phyloP scores from a whole-genome alignment of 2,329 filamentous ascomycete species.

The Phyllosticta capitalensis region DNA sequence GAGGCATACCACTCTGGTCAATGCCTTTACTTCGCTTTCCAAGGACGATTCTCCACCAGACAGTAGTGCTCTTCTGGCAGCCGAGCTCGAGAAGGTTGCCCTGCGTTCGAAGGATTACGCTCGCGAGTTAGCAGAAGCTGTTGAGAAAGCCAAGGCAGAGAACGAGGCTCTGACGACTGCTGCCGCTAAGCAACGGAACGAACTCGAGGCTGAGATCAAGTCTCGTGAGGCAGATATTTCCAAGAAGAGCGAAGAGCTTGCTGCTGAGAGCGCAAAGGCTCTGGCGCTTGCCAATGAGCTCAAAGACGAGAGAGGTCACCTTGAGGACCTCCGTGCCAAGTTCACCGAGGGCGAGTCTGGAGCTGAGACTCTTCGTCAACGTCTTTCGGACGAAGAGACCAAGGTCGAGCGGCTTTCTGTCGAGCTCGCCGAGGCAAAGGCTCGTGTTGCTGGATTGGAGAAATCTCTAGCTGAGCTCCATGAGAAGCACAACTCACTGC shows the following conservation, averaged over 20 bases:
- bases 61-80: conserved; percentile 29
- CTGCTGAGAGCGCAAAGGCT: conserved; percentile 38
- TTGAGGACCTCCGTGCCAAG: conserved; percentile 58
- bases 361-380: conserved; percentile 66
- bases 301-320: conserved; percentile 58
- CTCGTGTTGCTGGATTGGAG: conserved; percentile 65
- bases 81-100: conserved; percentile 37
- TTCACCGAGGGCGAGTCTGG: conserved; percentile 78
- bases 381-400: conserved; percentile 65
- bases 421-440: conserved; percentile 64
- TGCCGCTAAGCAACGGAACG: conserved; percentile 31
- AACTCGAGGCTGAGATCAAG: conserved; percentile 27
- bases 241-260: conserved; percentile 34
- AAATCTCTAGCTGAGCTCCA: conserved; percentile 63
- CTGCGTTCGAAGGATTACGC: conserved; percentile 33
- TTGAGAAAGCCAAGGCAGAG: conserved; percentile 38
- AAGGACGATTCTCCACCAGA: conserved; percentile 23
- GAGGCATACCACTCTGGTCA: conserved; percentile 20
- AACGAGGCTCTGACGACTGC: conserved; percentile 32
- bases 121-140: conserved; percentile 36
- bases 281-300: conserved; percentile 42
- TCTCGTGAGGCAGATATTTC: conserved; percentile 29
- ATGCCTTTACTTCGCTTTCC: conserved; percentile 30
- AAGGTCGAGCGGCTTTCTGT: conserved; percentile 59
- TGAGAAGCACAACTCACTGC: conserved; percentile 50